A percentile compares a stretch with the other conserved stretches of the same genome.
Evolutionary conservation across 495 filamentous ascomycete genomes (phyloP).

Genomic region (Sordaria brevicollis): DNA sequence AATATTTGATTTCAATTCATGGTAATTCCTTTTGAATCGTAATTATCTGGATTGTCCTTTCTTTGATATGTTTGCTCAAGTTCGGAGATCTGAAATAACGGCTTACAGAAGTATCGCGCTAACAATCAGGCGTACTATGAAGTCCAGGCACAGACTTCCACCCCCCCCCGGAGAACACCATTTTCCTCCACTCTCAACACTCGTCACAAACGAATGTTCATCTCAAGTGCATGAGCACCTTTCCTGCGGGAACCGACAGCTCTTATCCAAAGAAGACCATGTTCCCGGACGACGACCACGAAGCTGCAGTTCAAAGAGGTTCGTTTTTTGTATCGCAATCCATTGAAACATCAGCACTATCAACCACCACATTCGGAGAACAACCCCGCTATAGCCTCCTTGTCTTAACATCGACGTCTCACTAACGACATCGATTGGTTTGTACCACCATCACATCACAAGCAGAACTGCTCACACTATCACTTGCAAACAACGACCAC

Average conservation of each 20-base stretch:
- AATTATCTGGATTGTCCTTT: too few species aligned
- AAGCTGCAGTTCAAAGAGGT: neutral
- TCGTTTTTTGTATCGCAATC: neutral
- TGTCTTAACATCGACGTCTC: neutral
- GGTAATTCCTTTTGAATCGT: too few species aligned
- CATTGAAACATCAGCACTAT: neutral
- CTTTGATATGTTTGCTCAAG: too few species aligned
- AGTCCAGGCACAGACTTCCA: neutral
- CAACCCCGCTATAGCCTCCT: neutral
- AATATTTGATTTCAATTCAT: too few species aligned
- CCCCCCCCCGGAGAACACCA: neutral
- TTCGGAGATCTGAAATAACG: too few species aligned
- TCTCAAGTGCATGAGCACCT: neutral
- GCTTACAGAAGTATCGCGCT: too few species aligned
- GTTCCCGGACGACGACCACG: neutral
- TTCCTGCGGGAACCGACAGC: neutral
- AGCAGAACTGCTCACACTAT: slow-evolving; percentile 6
- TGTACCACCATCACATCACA: neutral
- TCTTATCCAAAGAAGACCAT: neutral
- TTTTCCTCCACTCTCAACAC: neutral
- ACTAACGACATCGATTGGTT: too few species aligned
- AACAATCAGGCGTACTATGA: too few species aligned
- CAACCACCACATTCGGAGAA: neutral
- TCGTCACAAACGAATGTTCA: neutral
- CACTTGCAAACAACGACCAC: slow-evolving; percentile 5